phyloP scores from a whole-genome alignment of 2,329 filamentous ascomycete genomes.

The Fusarium buharicum region DNA sequence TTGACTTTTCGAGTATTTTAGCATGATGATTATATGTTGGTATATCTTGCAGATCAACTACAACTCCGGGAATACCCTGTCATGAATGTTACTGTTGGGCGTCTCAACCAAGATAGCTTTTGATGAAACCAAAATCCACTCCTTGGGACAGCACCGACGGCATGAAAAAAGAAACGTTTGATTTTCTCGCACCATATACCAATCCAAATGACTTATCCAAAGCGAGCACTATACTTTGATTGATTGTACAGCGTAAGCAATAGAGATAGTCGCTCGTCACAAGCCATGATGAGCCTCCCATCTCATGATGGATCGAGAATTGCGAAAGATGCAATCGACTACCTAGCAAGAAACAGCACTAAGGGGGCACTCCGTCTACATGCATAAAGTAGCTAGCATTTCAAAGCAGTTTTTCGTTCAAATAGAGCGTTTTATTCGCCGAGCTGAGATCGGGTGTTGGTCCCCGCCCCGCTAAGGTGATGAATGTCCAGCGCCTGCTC shows the following conservation, averaged over 20 bases:
- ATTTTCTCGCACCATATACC: conserved; percentile 23
- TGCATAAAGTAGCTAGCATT: conserved; percentile 19
- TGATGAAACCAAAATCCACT: conserved; percentile 1
- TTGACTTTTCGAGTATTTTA: not conserved
- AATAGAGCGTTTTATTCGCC: conserved; percentile 26
- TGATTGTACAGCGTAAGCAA: not conserved
- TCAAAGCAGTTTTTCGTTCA: conserved; percentile 9
- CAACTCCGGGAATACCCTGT: not conserved
- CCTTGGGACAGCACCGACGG: not conserved
- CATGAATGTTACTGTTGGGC: not conserved
- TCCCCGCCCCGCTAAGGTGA: conserved; percentile 28
- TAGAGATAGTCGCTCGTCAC: conserved; percentile 2
- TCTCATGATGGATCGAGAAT: conserved; percentile 29
- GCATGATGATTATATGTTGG: not conserved
- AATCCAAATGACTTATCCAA: not conserved
- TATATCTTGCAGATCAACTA: not conserved
- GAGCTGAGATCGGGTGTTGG: conserved; percentile 15
- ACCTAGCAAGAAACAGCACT: not conserved
- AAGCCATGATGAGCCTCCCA: conserved; percentile 31
- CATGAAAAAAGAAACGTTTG: conserved; percentile 21
- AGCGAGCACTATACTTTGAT: not conserved
- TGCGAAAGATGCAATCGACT: conserved; percentile 13
- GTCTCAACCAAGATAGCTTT: not conserved
- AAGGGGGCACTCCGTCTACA: conserved; percentile 26
- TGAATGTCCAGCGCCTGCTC: conserved; percentile 12